Conservation (phyloP, 192 early-diverging fungal species). For the Powellomyces hirtus region DNA sequence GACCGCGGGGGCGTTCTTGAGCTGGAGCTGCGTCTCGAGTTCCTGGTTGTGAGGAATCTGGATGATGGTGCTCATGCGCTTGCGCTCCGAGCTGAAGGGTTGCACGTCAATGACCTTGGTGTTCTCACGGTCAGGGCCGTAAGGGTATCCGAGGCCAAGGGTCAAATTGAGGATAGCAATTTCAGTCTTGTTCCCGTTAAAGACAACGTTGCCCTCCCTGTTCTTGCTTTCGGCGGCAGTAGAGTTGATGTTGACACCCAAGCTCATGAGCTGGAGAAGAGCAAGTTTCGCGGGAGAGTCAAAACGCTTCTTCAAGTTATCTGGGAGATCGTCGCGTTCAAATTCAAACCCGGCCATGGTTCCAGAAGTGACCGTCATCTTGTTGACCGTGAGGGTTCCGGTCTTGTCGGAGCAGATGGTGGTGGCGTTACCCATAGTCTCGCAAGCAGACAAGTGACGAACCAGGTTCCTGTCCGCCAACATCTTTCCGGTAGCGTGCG, state of each 20-base stretch:
- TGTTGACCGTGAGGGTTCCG: slow-evolving; percentile 95
- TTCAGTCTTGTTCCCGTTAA: slow-evolving; percentile 95
- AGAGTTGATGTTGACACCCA: slow-evolving; percentile 62
- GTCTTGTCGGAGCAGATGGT: slow-evolving; percentile 99
- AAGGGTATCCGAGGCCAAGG: slow-evolving; percentile 58
- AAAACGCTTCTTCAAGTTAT: slow-evolving; percentile 28
- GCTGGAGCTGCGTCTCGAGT: slow-evolving; percentile 1
- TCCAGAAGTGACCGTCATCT: slow-evolving; percentile 95
- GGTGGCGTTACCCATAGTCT: slow-evolving; percentile 98
- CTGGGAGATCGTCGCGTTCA: slow-evolving; percentile 44
- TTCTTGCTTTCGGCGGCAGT: slow-evolving; percentile 61
- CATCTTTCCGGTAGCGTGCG: slow-evolving; percentile 93
- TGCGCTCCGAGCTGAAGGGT: slow-evolving; percentile 91
- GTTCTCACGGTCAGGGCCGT: slow-evolving; percentile 61
- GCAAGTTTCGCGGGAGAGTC: background rate
- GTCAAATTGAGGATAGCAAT: slow-evolving; percentile 85
- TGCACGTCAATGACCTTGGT: slow-evolving; percentile 68
- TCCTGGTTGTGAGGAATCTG: slow-evolving; percentile 45
- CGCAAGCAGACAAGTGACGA: slow-evolving; percentile 91
- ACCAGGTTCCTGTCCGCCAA: slow-evolving; percentile 97
- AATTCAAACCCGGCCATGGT: slow-evolving; percentile 69
- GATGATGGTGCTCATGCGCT: slow-evolving; percentile 88
- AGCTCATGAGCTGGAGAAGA: slow-evolving; percentile 68
- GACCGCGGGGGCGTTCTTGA: background rate
- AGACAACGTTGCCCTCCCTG: slow-evolving; percentile 19